Percentiles rank a stretch among this genome's conserved stretches.
Evolutionary conservation across 2,329 filamentous ascomycete genomes (phyloP).

Genomic region (Xylaria sp.): DNA sequence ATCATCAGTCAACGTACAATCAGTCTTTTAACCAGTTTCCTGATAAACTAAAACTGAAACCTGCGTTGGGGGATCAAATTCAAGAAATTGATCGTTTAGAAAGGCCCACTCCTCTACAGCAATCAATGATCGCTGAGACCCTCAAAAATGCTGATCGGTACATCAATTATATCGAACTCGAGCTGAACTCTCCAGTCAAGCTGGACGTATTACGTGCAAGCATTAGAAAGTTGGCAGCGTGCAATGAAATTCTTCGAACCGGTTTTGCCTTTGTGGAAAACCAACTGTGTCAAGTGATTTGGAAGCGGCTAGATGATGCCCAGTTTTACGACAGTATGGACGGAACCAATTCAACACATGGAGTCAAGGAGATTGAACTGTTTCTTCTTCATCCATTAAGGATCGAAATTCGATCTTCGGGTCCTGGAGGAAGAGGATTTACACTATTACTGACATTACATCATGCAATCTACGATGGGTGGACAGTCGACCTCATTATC

Average conservation of each 20-base stretch:
- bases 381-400: conserved; percentile 67
- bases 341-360: conserved; percentile 48
- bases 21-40: neutral
- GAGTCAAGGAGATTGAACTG: conserved; percentile 52
- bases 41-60: conserved; percentile 30
- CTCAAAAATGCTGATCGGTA: conserved; percentile 69
- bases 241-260: conserved; percentile 77
- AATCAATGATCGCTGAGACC: conserved; percentile 84
- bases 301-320: conserved; percentile 59
- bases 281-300: conserved; percentile 72
- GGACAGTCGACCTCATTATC: conserved; percentile 82
- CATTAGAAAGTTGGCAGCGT: conserved; percentile 60
- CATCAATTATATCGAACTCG: conserved; percentile 79
- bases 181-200: conserved; percentile 56
- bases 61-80: conserved; percentile 34
- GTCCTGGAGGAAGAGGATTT: conserved; percentile 40
- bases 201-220: conserved; percentile 58
- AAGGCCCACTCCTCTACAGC: conserved; percentile 78
- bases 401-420: conserved; percentile 62
- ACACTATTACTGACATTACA: conserved; percentile 71
- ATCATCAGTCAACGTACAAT: neutral
- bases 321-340: conserved; percentile 56
- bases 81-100: conserved; percentile 57
- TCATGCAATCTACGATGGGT: conserved; percentile 92
- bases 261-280: conserved; percentile 72